These are phyloP conservation scores for Pseudogymnoascus sp. DNA, from an alignment of 2,329 filamentous ascomycete species.

Conservation along the genomic window DNA sequence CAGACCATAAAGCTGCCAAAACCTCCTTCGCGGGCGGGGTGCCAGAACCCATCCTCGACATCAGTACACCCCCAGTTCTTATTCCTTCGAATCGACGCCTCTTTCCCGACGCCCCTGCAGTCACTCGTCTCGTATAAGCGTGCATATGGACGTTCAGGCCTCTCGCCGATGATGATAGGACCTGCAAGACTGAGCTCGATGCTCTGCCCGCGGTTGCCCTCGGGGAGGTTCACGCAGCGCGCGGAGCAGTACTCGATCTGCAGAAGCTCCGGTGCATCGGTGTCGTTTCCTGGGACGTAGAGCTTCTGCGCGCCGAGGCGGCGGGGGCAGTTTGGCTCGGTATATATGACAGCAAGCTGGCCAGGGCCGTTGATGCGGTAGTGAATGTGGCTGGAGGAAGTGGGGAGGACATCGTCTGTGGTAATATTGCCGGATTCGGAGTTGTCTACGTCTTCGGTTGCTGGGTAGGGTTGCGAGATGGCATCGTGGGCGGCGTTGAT, in stretches of 20 bases:
- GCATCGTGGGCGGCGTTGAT: neutral
- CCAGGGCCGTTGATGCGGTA: neutral
- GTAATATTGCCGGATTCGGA: neutral
- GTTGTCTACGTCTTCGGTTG: neutral
- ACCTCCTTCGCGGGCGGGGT: neutral
- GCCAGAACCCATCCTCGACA: neutral
- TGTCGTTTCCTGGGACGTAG: neutral
- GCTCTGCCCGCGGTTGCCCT: neutral
- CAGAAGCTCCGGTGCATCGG: neutral
- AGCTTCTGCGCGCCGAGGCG: neutral
- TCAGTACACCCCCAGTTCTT: neutral
- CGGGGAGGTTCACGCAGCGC: neutral
- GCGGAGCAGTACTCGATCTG: neutral
- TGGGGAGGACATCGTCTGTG: neutral
- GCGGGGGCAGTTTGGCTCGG: neutral
- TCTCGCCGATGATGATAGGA: neutral
- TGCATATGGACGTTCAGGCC: neutral
- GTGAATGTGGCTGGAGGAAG: neutral
- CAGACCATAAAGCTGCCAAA: neutral
- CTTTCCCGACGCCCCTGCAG: neutral
- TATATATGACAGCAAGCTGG: neutral
- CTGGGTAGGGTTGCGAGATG: neutral
- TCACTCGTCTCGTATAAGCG: neutral
- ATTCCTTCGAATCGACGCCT: neutral
- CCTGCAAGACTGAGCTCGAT: neutral